Evolutionary conservation across 495 filamentous ascomycete genomes (phyloP), one percentile per base, ranked within the genome.

Genomic region (Aspergillus cristatus): DNA sequence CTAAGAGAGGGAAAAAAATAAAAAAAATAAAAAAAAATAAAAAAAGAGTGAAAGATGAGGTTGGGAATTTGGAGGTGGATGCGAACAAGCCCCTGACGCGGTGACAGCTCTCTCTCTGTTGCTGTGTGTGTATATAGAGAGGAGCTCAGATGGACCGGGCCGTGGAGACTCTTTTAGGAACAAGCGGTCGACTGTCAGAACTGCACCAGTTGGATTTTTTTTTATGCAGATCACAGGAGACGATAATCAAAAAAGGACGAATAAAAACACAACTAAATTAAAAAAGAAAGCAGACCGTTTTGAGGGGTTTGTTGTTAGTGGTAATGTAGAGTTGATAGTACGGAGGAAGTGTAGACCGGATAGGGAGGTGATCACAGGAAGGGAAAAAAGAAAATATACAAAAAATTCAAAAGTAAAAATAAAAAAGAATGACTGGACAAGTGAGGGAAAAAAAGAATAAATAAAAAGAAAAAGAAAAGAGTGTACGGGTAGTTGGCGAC

Each of bases 11-110:
- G n/a, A n/a, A n/a, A n/a, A n/a, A n/a, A n/a, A n/a, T n/a, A 17
- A 42, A 35, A 18, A 54, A 48, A 45, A 38, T 32, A 46, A 52
- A 39, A 48, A 47, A 45, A 50, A 58, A 24, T 37, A 31, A 24
- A 18, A 29, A 22, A 18, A 14, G 33, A 29, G 41, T 29, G 16
- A 50, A 48, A 44, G 45, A n/a, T n/a, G n/a, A n/a, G n/a, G n/a
- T n/a, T n/a, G n/a, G n/a, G n/a, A n/a, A n/a, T n/a, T n/a, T n/a
- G n/a, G n/a, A n/a, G n/a, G n/a, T n/a, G n/a, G n/a, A n/a, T n/a
- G n/a, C n/a, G n/a, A n/a, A n/a, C 32, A 47, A 67, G 55, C 61
- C 60, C 62, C 63, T 65, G 60, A 65, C 55, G 55, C 58, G 54
- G 46, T 64, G 58, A 64, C 62, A 62, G 59, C 57, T 63, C 41